Conservation (phyloP, 2,329 filamentous ascomycete species). For the Didymella glomerata region DNA sequence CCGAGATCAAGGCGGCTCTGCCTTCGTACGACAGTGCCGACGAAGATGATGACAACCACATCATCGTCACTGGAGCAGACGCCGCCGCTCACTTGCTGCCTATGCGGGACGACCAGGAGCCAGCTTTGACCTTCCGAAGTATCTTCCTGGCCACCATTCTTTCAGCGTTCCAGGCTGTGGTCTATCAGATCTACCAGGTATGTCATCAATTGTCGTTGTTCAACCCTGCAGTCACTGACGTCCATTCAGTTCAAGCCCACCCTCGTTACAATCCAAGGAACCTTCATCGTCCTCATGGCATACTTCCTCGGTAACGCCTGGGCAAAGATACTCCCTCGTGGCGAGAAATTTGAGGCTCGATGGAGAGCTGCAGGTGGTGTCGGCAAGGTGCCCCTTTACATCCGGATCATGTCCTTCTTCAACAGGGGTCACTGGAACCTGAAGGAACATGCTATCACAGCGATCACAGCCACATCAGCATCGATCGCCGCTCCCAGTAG, state of each 20-base stretch:
- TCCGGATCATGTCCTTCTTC: slow-evolving; percentile 27
- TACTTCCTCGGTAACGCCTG: slow-evolving; percentile 27
- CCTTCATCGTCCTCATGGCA: slow-evolving; percentile 29
- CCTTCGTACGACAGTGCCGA: slow-evolving; percentile 18
- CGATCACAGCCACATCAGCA: slow-evolving; percentile 28
- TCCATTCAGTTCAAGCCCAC: slow-evolving; percentile 27
- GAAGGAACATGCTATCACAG: slow-evolving; percentile 27
- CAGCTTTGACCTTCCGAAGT: slow-evolving; percentile 24
- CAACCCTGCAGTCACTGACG: not conserved
- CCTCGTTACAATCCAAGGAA: slow-evolving; percentile 26
- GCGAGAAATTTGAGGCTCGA: slow-evolving; percentile 27
- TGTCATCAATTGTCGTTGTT: not conserved
- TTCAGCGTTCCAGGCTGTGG: slow-evolving; percentile 27
- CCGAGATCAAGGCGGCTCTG: slow-evolving; percentile 23
- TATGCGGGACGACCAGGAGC: slow-evolving; percentile 23
- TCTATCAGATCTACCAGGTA: slow-evolving; percentile 28
- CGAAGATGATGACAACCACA: slow-evolving; percentile 19
- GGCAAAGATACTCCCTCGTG: slow-evolving; percentile 24
- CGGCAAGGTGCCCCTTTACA: slow-evolving; percentile 21
- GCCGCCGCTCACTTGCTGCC: slow-evolving; percentile 27
- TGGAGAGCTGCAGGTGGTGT: slow-evolving; percentile 26
- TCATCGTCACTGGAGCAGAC: slow-evolving; percentile 28
- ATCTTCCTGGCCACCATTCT: slow-evolving; percentile 23
- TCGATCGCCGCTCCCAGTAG: slow-evolving; percentile 26
- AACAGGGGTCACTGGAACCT: slow-evolving; percentile 25